Conservation (phyloP, 306 rosid genomes). For the Corylus heterophylla region DNA sequence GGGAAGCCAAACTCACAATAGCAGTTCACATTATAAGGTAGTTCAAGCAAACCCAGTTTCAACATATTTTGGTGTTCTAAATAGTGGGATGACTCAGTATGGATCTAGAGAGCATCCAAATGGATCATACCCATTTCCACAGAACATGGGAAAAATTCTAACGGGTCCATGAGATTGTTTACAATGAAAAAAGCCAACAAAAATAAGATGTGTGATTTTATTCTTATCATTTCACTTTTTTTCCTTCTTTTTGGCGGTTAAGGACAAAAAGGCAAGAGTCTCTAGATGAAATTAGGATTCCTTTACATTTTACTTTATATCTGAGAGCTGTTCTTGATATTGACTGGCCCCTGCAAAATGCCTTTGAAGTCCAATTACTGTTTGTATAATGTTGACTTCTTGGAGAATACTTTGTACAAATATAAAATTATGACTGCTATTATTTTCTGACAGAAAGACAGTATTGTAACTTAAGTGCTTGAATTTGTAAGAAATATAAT, state of each 20-base stretch:
- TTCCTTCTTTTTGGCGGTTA: slow-evolving; percentile 34
- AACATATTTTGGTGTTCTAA: slow-evolving; percentile 60
- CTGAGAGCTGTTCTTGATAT: slow-evolving; percentile 42
- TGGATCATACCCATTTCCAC: slow-evolving; percentile 68
- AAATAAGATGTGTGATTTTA: slow-evolving; percentile 31
- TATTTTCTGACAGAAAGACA: slow-evolving; percentile 42
- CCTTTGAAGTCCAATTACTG: slow-evolving; percentile 43
- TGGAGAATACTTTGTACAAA: slow-evolving; percentile 54
- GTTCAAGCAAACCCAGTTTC: slow-evolving; percentile 52
- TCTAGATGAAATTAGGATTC: slow-evolving; percentile 36
- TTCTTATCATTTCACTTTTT: slow-evolving; percentile 13
- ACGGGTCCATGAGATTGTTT: slow-evolving; percentile 70
- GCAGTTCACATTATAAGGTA: slow-evolving; percentile 57
- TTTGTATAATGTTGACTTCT: slow-evolving; percentile 52
- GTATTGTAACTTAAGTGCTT: slow-evolving; percentile 48
- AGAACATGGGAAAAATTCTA: slow-evolving; percentile 77
- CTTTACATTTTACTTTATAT: slow-evolving; percentile 32
- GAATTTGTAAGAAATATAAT: slow-evolving; percentile 20
- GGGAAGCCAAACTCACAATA: slow-evolving; percentile 44
- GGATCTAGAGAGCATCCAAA: slow-evolving; percentile 73
- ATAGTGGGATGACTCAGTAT: slow-evolving; percentile 48
- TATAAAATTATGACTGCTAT: slow-evolving; percentile 45
- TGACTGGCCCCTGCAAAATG: slow-evolving; percentile 39
- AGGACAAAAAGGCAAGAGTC: slow-evolving; percentile 34
- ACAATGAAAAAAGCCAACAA: slow-evolving; percentile 3